Conservation (phyloP, 139 green algal species). For the Volvox reticuliferus region DNA sequence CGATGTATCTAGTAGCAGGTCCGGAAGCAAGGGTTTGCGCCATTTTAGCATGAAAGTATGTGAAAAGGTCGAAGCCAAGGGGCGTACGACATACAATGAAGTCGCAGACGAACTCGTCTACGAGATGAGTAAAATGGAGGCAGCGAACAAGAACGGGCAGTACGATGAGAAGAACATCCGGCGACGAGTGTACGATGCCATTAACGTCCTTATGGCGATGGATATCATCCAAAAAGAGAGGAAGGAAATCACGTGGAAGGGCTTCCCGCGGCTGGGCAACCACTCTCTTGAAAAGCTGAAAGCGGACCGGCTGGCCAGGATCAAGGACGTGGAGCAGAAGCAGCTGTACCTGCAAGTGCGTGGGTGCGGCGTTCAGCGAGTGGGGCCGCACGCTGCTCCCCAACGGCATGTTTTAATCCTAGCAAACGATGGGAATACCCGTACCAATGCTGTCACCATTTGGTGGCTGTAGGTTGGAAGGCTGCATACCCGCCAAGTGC, state of each 20-base stretch:
- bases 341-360: conserved; percentile 62
- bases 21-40: conserved; percentile 80
- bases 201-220: conserved; percentile 98
- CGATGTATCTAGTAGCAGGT: conserved; percentile 2
- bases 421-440: no score
- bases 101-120: conserved; percentile 95
- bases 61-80: conserved; percentile 91
- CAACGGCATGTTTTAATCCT: no score
- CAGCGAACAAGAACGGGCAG: conserved; percentile 39
- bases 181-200: conserved; percentile 96
- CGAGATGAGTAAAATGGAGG: conserved; percentile 58
- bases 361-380: no score
- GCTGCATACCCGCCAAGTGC: no score
- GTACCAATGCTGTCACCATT: no score
- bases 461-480: no score
- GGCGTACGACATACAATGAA: conserved; percentile 94
- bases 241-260: conserved; percentile 80
- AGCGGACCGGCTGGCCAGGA: conserved; percentile 51
- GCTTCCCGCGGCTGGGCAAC: conserved; percentile 52
- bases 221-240: conserved; percentile 95
- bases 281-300: conserved; percentile 55
- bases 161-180: conserved; percentile 54
- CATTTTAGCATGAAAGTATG: conserved; percentile 94
- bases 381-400: no score
- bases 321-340: conserved; percentile 66